These are phyloP conservation scores for Chamaecrista fasciculata DNA, from an alignment of 306 rosid genomes.

Conservation along the genomic window DNA sequence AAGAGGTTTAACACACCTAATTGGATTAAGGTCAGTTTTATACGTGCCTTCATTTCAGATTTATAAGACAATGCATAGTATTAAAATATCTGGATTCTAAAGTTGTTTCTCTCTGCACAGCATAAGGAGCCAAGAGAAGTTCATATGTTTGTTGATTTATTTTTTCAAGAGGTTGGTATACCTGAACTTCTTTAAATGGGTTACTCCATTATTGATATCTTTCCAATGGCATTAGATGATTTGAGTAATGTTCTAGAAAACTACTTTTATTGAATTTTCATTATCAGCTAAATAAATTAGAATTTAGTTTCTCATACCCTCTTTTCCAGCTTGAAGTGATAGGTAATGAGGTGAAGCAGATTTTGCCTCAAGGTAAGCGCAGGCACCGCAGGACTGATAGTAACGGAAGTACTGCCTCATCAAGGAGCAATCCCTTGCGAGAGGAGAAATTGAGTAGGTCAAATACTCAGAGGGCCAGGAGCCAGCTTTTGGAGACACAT, in stretches of 20 bases:
- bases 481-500: conserved; percentile 90
- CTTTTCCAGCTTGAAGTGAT: conserved; percentile 59
- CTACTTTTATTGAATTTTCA: background rate
- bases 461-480: conserved; percentile 74
- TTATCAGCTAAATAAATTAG: background rate
- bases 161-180: conserved; percentile 79
- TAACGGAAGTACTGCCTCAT: conserved; percentile 72
- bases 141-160: conserved; percentile 89
- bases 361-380: conserved; percentile 65
- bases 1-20: conserved; percentile 84
- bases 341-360: conserved; percentile 71
- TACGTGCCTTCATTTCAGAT: conserved; percentile 12
- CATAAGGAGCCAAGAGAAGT: conserved; percentile 98
- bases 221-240: conserved; percentile 7
- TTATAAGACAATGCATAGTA: conserved; percentile 1
- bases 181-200: background rate
- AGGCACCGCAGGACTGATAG: conserved; percentile 77
- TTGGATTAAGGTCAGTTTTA: conserved; percentile 79
- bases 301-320: conserved; percentile 22
- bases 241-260: conserved; percentile 14
- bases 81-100: conserved; percentile 22
- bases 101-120: conserved; percentile 44
- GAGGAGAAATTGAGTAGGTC: conserved; percentile 69
- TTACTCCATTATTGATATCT: background rate
- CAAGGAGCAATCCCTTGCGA: conserved; percentile 78